phyloP scores from a whole-genome alignment of 352 stramenopile genomes.

The Globisporangium carolinianum region DNA sequence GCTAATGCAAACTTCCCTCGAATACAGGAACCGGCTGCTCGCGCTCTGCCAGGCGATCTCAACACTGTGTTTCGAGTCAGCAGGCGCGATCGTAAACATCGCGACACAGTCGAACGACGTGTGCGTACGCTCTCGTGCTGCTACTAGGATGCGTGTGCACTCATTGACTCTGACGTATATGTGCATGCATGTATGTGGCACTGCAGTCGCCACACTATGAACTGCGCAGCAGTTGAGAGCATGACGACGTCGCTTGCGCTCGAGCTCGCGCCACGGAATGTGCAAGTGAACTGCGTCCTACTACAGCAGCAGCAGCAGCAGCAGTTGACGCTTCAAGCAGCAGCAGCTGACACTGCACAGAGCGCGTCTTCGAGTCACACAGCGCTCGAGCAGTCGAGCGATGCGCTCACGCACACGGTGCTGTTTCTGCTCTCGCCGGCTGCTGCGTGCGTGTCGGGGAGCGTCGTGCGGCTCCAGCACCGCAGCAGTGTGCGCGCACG shows the following conservation, averaged over 20 bases:
- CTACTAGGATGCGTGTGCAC: neutral
- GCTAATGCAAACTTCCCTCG: neutral
- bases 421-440: slow-evolving; percentile 51
- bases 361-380: neutral
- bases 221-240: slow-evolving; percentile 19
- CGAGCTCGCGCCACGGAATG: slow-evolving; percentile 29
- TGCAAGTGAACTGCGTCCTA: slow-evolving; percentile 55
- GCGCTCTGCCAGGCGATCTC: slow-evolving; percentile 24
- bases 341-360: neutral
- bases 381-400: slow-evolving; percentile 9
- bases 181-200: neutral
- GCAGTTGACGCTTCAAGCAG: neutral
- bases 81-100: slow-evolving; percentile 26
- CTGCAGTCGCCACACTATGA: slow-evolving; percentile 6
- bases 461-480: slow-evolving; percentile 39
- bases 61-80: slow-evolving; percentile 17
- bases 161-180: neutral
- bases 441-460: slow-evolving; percentile 45
- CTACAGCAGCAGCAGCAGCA: slow-evolving; percentile 23
- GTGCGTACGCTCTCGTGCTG: slow-evolving; percentile 7
- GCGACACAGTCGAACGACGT: slow-evolving; percentile 11
- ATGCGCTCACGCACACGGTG: slow-evolving; percentile 45
- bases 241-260: slow-evolving; percentile 34
- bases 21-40: slow-evolving; percentile 14
- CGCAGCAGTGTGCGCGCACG: neutral